Evolutionary conservation across 1,284 basidiomycete species (phyloP), one percentile per base, ranked within the genome.

Genomic region (Takashimella tepidaria): DNA sequence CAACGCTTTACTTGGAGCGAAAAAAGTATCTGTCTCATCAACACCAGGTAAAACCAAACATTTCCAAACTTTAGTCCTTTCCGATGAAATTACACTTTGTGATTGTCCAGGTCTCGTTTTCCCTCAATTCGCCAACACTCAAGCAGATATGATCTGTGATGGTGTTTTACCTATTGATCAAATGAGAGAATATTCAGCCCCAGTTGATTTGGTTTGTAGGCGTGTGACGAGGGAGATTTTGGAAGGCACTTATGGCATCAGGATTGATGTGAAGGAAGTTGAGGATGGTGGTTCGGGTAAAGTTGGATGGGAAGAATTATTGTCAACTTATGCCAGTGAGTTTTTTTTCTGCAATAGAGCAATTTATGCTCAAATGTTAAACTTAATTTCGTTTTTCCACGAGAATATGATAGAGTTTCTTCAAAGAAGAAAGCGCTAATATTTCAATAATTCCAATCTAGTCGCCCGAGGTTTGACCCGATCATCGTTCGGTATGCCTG

Each of bases 11-110:
- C 76, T 83, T 24, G 81, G 81, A 16, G 73, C 79, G 45, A 97
- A 98, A 79, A 96, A 93, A 80, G 95, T 98, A 57, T 95, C 90
- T 64, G 95, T 97, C 6, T 98, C 93, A 1, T 85, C 92, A 0
- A 98, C 95, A 0, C 96, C 96, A 0, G 93, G 96, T 61, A 98
- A 98, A 76, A 99, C 96, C 25, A 99, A 99, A 73, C 96, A 98
- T 76, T 98, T 98, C 79, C 96, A 99, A 77, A 99, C 96, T 0
- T 92, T 98, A 59, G 84, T 92, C 61, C 82, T 98, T 23, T 92
- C 92, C 0, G 83, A 89, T 24, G 80, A 83, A 3, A 88, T 98
- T 47, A 81, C 89, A 12, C 82, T 99, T n/a, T 98, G 95, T 67
- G 96, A 99, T 79, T 99, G 96, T 78, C 96, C 96, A 12, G 96